Percentiles rank a stretch among this genome's conserved stretches.
These are phyloP conservation scores for Beauveria medogensis DNA, from an alignment of 2,329 filamentous ascomycete species.

Conservation along the genomic window DNA sequence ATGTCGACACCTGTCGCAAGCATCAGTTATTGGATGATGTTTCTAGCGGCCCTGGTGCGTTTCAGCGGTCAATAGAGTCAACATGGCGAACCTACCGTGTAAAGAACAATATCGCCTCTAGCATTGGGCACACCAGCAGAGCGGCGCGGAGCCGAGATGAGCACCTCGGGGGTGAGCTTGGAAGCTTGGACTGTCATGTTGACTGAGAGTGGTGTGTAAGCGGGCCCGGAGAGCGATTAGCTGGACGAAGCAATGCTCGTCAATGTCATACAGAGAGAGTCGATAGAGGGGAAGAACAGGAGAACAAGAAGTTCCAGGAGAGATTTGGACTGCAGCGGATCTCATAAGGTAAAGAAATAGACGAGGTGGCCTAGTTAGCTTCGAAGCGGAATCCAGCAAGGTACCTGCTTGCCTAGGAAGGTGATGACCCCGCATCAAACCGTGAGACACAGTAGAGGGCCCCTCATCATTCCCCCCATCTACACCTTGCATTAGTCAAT, in stretches of 20 bases:
- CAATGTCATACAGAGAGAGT: neutral
- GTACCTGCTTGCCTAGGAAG: neutral
- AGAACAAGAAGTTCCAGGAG: neutral
- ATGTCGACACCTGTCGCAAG: constrained; percentile 51
- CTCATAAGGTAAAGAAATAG: constrained; percentile 6
- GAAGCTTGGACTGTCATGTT: constrained; percentile 61
- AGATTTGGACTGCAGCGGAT: neutral
- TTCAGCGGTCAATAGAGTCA: neutral
- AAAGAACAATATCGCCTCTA: constrained; percentile 56
- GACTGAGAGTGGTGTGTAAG: constrained; percentile 16
- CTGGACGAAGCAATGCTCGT: neutral
- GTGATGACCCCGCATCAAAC: constrained; percentile 1
- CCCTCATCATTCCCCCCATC: neutral
- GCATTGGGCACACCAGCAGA: constrained; percentile 63
- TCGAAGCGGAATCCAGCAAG: constrained; percentile 5
- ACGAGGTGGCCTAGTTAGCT: neutral
- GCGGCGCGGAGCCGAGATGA: constrained; percentile 68
- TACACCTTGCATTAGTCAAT: neutral
- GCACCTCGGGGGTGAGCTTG: constrained; percentile 68
- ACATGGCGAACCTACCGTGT: constrained; percentile 39
- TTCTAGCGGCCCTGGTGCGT: neutral
- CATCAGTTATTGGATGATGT: too few relatives aligned
- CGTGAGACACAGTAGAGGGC: neutral
- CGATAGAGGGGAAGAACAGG: neutral
- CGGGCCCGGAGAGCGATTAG: neutral